These are phyloP conservation scores for Mortierella polycephala DNA, from an alignment of 371 early-diverging fungal species.

Conservation along the genomic window DNA sequence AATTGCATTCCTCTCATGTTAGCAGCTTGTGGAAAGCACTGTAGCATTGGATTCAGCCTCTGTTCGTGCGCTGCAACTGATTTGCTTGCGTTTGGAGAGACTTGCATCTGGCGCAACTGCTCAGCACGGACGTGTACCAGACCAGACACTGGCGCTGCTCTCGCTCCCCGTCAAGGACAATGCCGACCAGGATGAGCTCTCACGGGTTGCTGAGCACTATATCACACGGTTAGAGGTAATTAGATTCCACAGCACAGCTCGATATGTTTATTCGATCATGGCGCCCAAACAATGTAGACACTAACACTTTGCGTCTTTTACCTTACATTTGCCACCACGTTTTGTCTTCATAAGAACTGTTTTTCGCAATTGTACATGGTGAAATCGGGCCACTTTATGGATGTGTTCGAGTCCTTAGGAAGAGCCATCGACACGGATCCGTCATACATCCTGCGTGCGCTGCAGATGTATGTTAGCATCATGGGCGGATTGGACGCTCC, in stretches of 20 bases:
- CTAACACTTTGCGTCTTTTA: too few relatives aligned
- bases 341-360: slow-evolving; percentile 58
- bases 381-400: slow-evolving; percentile 65
- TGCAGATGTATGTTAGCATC: slow-evolving; percentile 67
- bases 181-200: slow-evolving; percentile 68
- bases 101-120: slow-evolving; percentile 59
- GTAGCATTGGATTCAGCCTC: slow-evolving; percentile 55
- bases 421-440: slow-evolving; percentile 68
- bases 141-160: slow-evolving; percentile 43
- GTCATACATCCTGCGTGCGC: slow-evolving; percentile 65
- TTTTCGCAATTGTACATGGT: slow-evolving; percentile 68
- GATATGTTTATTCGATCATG: not conserved
- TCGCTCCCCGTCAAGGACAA: slow-evolving; percentile 63
- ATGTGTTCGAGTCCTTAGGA: slow-evolving; percentile 67
- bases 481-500: slow-evolving; percentile 40
- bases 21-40: slow-evolving; percentile 35
- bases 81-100: slow-evolving; percentile 67
- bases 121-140: slow-evolving; percentile 34
- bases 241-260: not conserved
- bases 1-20: not conserved
- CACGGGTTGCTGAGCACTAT: slow-evolving; percentile 67
- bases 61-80: slow-evolving; percentile 57
- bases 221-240: slow-evolving; percentile 66
- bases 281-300: not conserved
- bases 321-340: not conserved